Evolutionary conservation across 225 moss, liverwort and hornwort species (phyloP), one percentile per base, ranked within the genome.

Genomic region (Marchantia polymorpha): DNA sequence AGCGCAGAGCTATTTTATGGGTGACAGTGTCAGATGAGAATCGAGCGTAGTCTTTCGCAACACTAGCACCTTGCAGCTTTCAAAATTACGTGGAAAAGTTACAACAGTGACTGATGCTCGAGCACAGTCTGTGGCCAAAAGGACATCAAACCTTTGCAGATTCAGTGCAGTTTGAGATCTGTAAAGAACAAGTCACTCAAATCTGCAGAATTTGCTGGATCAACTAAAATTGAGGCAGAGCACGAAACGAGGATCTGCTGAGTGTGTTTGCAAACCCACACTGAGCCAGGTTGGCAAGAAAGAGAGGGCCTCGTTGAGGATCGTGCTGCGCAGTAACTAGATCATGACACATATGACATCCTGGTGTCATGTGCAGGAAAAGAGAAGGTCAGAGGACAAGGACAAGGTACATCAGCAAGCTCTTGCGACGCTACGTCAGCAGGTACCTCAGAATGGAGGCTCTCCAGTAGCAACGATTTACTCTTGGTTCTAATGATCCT

Each of bases 381-480:
- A 64, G 23, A 81, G 55, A 64, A 85, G 65, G 75, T 58, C 80
- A 30, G 80, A 85, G 39, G 80, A 84, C 10, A 85, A 82, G 60
- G 87, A 85, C 50, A 82, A 85, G 73, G 11, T 77, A 7, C 83
- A 87, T 70, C 84, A 85, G 53, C 77, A 75, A 51, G 83, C 69
- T 11, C 82, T 87, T 46, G 17, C 78, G 56, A 78, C 78, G 22
- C 67, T 85, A 14, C 72, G 75, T 78, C 63, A 74, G 56, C 84
- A 87, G 84, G 87, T 87, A 30, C 8, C 9, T 31, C 22, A 15
- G 20, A 8, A 7, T 39, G 9, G 17, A 16, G 17, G 19, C 7
- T 14, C 17, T 69, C 46, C 19, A 69, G 13, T 46, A 69, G 13
- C 39, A 39, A 39, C 39, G 5, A 2, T 39, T 39, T 39, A 39